Evolutionary conservation across 2,329 filamentous ascomycete genomes (phyloP), one percentile per base, ranked within the genome.

Genomic region (Fusarium sp.): DNA sequence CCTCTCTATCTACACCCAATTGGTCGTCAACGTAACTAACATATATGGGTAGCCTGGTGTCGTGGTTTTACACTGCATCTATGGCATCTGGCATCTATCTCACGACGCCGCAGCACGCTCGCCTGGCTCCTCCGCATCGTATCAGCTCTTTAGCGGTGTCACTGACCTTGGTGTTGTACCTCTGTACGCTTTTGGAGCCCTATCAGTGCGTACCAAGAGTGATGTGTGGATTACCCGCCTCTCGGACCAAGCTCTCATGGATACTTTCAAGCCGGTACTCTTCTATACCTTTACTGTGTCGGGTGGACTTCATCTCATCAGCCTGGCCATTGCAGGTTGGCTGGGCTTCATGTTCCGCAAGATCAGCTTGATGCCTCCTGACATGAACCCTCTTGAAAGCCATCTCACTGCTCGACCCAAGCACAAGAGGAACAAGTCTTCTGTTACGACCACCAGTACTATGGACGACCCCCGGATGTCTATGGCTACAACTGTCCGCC

Each of bases 321-420:
- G 93, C 3, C 79, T 96, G 3, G 79, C 84, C 19, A 82, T 97
- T 37, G 93, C 93, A 7, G 77, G 93, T 31, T 98, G 91, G 81
- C 84, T 98, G 26, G 89, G 89, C 18, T 78, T 92, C 54, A 88
- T 91, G 72, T 98, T 98, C 87, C 88, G 90, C 42, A 91, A 92
- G 76, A 98, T 98, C 74, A 85, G 90, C 7, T 84, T 86, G 21
- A 86, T 98, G 78, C 95, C 95, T 8, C 94, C 95, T 0, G 95
- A 98, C 76, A 93, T 97, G 92, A 98, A 98, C 77, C 95, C 95
- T 3, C 85, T 98, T 16, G 94, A 98, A 77, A 89, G 92, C 70
- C 90, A 95, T 74, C 82, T 97, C 61, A 98, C 94, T 2, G 90
- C 93, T 13, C 88, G 90, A 25, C 82, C 80, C 60, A 75, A 74